Evolutionary conservation across 2,329 filamentous ascomycete species (phyloP).

Genomic region (Neofusicoccum laricinum): DNA sequence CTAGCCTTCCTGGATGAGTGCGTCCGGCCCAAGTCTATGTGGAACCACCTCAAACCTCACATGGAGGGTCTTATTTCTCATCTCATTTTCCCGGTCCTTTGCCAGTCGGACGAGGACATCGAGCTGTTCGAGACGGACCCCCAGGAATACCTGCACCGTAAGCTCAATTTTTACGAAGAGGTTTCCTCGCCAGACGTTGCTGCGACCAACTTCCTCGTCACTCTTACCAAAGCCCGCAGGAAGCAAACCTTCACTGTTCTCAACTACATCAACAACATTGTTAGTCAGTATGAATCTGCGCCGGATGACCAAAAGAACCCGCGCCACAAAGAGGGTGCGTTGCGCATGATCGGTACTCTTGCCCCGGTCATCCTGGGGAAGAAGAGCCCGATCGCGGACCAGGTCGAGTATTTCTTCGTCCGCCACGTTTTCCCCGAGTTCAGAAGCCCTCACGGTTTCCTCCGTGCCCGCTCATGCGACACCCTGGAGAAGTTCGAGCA

Average conservation of each 20-base stretch:
- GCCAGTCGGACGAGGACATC: slow-evolving; percentile 85
- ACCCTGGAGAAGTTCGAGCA: slow-evolving; percentile 98
- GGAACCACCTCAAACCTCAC: slow-evolving; percentile 89
- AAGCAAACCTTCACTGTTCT: slow-evolving; percentile 96
- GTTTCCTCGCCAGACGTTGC: slow-evolving; percentile 92
- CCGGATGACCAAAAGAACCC: slow-evolving; percentile 89
- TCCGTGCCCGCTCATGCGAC: slow-evolving; percentile 92
- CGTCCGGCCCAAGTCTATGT: slow-evolving; percentile 95
- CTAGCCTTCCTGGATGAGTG: slow-evolving; percentile 96
- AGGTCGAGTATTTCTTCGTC: slow-evolving; percentile 98
- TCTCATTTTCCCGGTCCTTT: slow-evolving; percentile 92
- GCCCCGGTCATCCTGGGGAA: slow-evolving; percentile 93
- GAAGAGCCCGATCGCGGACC: slow-evolving; percentile 96
- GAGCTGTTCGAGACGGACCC: slow-evolving; percentile 93
- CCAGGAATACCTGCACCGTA: slow-evolving; percentile 93
- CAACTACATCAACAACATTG: slow-evolving; percentile 90
- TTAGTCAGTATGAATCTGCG: slow-evolving; percentile 85
- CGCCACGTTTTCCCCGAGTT: slow-evolving; percentile 99
- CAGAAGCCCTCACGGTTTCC: slow-evolving; percentile 84
- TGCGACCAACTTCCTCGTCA: slow-evolving; percentile 93
- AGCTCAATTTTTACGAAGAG: slow-evolving; percentile 97
- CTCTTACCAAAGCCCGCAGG: slow-evolving; percentile 87
- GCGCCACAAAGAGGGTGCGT: slow-evolving; percentile 89
- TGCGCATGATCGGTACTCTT: slow-evolving; percentile 95
- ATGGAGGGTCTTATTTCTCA: slow-evolving; percentile 91